Evolutionary conservation across 768 basidiomycete genomes (phyloP).

Genomic region (Kwoniella europaea): DNA sequence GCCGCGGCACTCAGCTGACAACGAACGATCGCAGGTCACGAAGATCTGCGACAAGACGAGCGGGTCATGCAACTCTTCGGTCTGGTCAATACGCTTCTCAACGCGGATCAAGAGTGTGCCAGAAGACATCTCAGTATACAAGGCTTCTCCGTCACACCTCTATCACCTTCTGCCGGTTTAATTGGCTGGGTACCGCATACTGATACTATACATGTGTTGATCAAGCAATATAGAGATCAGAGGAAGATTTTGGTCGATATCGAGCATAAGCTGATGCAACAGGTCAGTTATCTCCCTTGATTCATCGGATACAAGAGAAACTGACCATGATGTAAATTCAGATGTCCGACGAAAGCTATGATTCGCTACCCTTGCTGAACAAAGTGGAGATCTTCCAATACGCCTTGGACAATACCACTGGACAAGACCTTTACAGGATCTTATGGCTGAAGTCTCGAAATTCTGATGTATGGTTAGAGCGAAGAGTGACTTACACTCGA

Average conservation of each 20-base stretch:
- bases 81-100: conserved; percentile 90
- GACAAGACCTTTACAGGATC: conserved; percentile 94
- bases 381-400: conserved; percentile 99
- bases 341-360: conserved; percentile 97
- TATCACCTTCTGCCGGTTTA: conserved; percentile 93
- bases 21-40: conserved; percentile 70
- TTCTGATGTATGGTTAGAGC: conserved; percentile 97
- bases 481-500: conserved; percentile 92
- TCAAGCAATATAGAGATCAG: conserved; percentile 93
- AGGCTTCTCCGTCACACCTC: conserved; percentile 85
- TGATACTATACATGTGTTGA: conserved; percentile 93
- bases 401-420: conserved; percentile 95
- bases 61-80: conserved; percentile 99
- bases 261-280: conserved; percentile 97
- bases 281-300: conserved; percentile 64
- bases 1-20: conserved; percentile 16
- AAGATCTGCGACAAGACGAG: conserved; percentile 98
- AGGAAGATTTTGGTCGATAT: conserved; percentile 96
- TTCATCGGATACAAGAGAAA: neutral
- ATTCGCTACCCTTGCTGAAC: conserved; percentile 87
- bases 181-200: conserved; percentile 94
- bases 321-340: conserved; percentile 51
- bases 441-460: conserved; percentile 93
- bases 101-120: conserved; percentile 91
- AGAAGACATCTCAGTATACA: conserved; percentile 95